phyloP scores from a whole-genome alignment of 2,329 filamentous ascomycete species.

The Sphaceloma murrayae region DNA sequence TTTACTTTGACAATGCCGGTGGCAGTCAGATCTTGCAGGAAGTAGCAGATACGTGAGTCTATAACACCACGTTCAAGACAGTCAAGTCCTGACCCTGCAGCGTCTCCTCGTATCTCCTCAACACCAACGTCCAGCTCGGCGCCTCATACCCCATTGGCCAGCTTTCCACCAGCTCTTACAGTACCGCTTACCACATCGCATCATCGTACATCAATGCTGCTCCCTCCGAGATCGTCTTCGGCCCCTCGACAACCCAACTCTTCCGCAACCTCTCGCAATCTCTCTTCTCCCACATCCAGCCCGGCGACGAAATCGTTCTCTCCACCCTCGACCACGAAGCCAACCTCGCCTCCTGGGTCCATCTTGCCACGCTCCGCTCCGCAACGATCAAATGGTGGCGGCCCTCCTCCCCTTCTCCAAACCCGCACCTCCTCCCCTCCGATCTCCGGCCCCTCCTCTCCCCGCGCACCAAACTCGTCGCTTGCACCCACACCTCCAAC shows the following conservation, averaged over 20 bases:
- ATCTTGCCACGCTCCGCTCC: slow-evolving; percentile 52
- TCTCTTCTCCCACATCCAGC: slow-evolving; percentile 48
- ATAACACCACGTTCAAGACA: neutral
- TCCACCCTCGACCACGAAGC: slow-evolving; percentile 69
- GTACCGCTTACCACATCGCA: slow-evolving; percentile 52
- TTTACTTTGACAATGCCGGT: slow-evolving; percentile 71
- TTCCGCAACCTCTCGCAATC: slow-evolving; percentile 57
- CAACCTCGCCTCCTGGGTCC: slow-evolving; percentile 65
- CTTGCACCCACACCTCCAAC: slow-evolving; percentile 65
- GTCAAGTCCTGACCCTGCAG: slow-evolving; percentile 30
- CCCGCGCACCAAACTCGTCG: slow-evolving; percentile 56
- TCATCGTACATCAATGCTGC: slow-evolving; percentile 62
- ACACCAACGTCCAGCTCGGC: slow-evolving; percentile 66
- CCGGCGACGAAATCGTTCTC: slow-evolving; percentile 51
- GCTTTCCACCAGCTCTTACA: slow-evolving; percentile 51
- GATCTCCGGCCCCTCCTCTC: slow-evolving; percentile 52
- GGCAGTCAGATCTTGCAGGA: slow-evolving; percentile 60
- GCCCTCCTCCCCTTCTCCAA: slow-evolving; percentile 26
- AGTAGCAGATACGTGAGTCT: slow-evolving; percentile 55
- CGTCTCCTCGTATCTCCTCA: slow-evolving; percentile 55
- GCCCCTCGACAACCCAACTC: slow-evolving; percentile 65
- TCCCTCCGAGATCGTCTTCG: slow-evolving; percentile 59
- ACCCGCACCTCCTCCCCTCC: slow-evolving; percentile 50
- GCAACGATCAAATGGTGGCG: slow-evolving; percentile 62
- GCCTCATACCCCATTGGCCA: slow-evolving; percentile 56